phyloP scores from a whole-genome alignment of 306 rosid species.

The Astragalus membranaceus region DNA sequence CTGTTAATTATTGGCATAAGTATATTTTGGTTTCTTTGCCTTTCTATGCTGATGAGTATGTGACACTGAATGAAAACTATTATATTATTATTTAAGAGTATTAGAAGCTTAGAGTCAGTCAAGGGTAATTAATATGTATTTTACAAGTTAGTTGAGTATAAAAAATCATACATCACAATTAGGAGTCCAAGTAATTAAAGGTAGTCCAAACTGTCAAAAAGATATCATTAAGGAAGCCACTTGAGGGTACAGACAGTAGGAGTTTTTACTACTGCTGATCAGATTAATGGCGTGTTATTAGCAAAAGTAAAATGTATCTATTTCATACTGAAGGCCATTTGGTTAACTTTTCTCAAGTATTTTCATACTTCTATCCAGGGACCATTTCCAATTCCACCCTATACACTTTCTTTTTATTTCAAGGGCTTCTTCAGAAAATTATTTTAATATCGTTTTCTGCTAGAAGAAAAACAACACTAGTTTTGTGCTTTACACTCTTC shows the following conservation, averaged over 20 bases:
- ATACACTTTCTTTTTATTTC: neutral
- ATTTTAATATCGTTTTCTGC: neutral
- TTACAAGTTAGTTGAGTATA: too few relatives aligned
- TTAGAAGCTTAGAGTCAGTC: neutral
- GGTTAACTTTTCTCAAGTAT: neutral
- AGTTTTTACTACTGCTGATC: neutral
- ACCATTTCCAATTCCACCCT: neutral
- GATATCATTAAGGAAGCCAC: neutral
- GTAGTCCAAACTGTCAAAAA: too few relatives aligned
- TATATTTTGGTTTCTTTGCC: neutral
- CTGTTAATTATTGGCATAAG: neutral
- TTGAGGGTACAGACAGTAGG: neutral
- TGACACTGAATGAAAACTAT: neutral
- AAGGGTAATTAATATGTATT: too few relatives aligned
- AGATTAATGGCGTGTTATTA: neutral
- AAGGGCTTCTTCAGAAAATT: conserved; percentile 1
- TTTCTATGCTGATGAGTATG: neutral
- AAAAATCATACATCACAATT: too few relatives aligned
- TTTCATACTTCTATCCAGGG: neutral
- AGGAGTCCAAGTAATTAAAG: too few relatives aligned
- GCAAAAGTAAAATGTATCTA: neutral
- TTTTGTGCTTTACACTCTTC: neutral
- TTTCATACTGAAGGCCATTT: neutral
- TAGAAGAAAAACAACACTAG: neutral
- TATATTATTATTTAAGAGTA: neutral